Percentiles rank a stretch among this genome's conserved stretches.
Evolutionary conservation across 2,329 filamentous ascomycete species (phyloP).

Genomic region (Apiospora koreana): DNA sequence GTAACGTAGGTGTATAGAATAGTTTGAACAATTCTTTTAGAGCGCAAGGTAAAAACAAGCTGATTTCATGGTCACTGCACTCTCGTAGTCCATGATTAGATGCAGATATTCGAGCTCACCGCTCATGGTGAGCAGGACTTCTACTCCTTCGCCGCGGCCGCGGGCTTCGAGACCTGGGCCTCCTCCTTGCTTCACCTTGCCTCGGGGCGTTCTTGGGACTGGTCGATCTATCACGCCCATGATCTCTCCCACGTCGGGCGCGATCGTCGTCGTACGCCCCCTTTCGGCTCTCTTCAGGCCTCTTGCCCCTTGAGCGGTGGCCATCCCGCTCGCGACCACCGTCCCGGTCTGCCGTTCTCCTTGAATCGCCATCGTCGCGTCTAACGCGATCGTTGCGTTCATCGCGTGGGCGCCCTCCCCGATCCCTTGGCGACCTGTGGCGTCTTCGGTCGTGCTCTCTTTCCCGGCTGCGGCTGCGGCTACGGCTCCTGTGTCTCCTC

Average conservation of each 20-base stretch:
- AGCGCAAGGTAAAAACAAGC: background rate
- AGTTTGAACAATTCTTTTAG: background rate
- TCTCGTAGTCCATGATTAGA: background rate
- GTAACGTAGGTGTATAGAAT: too few relatives aligned
- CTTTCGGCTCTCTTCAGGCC: constrained; percentile 41
- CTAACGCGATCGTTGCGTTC: background rate
- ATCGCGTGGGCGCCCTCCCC: constrained; percentile 16
- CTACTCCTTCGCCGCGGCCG: constrained; percentile 26
- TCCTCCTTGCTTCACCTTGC: constrained; percentile 21
- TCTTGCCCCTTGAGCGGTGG: constrained; percentile 42
- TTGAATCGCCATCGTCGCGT: background rate
- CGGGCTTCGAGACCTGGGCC: constrained; percentile 22
- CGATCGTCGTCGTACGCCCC: constrained; percentile 24
- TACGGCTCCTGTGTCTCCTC: constrained; percentile 27
- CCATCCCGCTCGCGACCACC: constrained; percentile 15
- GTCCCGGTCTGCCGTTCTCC: background rate
- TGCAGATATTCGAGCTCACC: constrained; percentile 7
- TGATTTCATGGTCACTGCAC: background rate
- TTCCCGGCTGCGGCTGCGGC: constrained; percentile 11
- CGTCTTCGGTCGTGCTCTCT: constrained; percentile 18
- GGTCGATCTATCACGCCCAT: constrained; percentile 20
- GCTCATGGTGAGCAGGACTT: constrained; percentile 23
- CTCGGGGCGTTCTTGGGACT: constrained; percentile 24
- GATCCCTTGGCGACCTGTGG: constrained; percentile 28
- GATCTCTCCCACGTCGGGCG: constrained; percentile 18